Conservation (phyloP, 768 basidiomycete species). For the Termitomyces sp. region DNA sequence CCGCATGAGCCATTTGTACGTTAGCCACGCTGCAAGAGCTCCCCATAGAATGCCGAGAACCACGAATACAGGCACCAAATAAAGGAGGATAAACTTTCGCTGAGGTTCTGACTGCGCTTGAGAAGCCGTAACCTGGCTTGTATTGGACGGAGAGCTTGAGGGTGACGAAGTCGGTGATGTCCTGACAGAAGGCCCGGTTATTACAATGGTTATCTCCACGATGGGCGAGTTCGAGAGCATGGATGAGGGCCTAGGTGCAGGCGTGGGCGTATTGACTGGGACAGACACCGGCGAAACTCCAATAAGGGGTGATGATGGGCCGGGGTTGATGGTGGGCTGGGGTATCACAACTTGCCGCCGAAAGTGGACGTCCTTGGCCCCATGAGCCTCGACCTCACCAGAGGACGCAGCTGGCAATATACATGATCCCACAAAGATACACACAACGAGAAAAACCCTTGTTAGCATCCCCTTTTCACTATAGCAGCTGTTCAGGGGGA, state of each 20-base stretch:
- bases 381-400: constrained; percentile 4
- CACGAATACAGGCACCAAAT: constrained; percentile 30
- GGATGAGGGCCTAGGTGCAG: not conserved
- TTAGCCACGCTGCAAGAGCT: constrained; percentile 30
- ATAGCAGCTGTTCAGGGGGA: constrained; percentile 37
- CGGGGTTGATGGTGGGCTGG: constrained; percentile 2
- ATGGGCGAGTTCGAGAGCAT: constrained; percentile 3
- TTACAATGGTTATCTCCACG: constrained; percentile 1
- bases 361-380: constrained; percentile 13
- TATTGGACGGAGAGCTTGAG: not conserved
- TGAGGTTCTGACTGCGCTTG: constrained; percentile 2
- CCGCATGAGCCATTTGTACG: constrained; percentile 32
- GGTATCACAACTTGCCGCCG: constrained; percentile 7
- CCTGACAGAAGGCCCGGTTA: not conserved
- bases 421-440: constrained; percentile 1
- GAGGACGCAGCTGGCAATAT: constrained; percentile 7
- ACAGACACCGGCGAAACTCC: not conserved
- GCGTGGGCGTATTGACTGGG: not conserved
- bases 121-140: constrained; percentile 2
- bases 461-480: constrained; percentile 13
- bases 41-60: constrained; percentile 29
- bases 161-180: not conserved
- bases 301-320: not conserved
- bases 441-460: constrained; percentile 8
- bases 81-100: constrained; percentile 13